These are phyloP conservation scores for Marchantia polymorpha DNA, from an alignment of 225 moss, liverwort and hornwort genomes.

Conservation along the genomic window DNA sequence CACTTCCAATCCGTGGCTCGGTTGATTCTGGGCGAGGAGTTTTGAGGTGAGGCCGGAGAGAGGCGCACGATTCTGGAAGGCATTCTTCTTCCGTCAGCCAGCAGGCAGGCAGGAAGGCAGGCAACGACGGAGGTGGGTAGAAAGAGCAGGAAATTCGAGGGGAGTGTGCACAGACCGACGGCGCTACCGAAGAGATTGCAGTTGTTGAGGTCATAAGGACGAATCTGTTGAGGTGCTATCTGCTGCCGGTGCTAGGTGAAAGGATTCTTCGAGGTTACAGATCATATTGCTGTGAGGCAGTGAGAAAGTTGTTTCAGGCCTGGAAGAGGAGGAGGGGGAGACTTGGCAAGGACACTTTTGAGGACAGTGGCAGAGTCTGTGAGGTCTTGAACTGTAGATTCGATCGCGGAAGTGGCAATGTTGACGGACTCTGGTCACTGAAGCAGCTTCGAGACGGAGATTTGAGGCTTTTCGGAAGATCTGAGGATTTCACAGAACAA, in stretches of 20 bases:
- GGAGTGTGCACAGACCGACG: not conserved
- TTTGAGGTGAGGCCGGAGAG: not conserved
- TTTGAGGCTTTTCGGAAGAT: not conserved
- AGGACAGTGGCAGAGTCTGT: not conserved
- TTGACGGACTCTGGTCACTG: not conserved
- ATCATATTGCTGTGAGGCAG: not conserved
- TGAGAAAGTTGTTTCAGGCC: not conserved
- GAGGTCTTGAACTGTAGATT: not conserved
- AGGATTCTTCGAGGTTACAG: not conserved
- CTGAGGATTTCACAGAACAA: not conserved
- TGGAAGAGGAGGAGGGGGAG: not conserved
- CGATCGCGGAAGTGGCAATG: not conserved
- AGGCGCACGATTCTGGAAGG: not conserved
- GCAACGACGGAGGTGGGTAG: too few relatives aligned
- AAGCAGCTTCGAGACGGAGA: not conserved
- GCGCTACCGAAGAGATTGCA: not conserved
- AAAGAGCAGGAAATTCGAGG: not conserved
- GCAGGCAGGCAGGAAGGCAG: not conserved
- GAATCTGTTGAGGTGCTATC: not conserved
- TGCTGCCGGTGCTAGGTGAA: not conserved
- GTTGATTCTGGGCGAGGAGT: not conserved
- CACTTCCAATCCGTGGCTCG: not conserved
- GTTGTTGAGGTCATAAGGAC: not conserved
- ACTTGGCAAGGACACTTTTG: not conserved
- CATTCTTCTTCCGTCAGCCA: not conserved